These are phyloP conservation scores for Coffea humblotiana DNA, from an alignment of 305 asterid genomes.

Conservation along the genomic window DNA sequence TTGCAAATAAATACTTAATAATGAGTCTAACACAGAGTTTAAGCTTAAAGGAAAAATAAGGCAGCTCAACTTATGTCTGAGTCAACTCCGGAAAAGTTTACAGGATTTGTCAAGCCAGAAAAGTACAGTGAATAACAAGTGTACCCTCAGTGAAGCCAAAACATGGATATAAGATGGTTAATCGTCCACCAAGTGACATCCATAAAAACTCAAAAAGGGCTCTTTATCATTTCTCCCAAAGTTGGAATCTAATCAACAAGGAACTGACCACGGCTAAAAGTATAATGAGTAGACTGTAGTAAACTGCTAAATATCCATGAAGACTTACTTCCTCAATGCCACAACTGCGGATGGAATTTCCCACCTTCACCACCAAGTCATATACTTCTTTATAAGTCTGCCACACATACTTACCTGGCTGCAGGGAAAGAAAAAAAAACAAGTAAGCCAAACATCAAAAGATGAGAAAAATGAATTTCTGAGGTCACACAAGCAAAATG, in stretches of 20 bases:
- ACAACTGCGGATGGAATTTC: slow-evolving; percentile 79
- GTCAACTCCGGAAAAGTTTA: neutral
- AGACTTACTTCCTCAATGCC: slow-evolving; percentile 77
- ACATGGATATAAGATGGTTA: neutral
- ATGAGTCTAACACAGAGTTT: neutral
- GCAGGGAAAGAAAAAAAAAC: slow-evolving; percentile 28
- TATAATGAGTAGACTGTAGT: neutral
- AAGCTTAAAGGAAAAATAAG: neutral
- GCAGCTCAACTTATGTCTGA: neutral
- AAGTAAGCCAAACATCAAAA: slow-evolving; percentile 10
- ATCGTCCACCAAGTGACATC: neutral
- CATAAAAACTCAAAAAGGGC: neutral
- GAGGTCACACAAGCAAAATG: neutral
- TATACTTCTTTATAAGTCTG: slow-evolving; percentile 88
- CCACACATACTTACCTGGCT: slow-evolving; percentile 85
- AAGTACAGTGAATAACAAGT: neutral
- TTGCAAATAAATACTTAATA: neutral
- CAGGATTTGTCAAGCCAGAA: neutral
- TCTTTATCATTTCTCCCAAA: neutral
- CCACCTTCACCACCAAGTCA: slow-evolving; percentile 73
- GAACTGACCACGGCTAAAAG: too few relatives aligned
- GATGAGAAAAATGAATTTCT: neutral
- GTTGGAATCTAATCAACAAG: slow-evolving; percentile 4
- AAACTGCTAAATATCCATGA: neutral
- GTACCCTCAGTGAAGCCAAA: neutral